Evolutionary conservation across 192 early-diverging fungal species (phyloP).

Genomic region (Coemansia sp.): DNA sequence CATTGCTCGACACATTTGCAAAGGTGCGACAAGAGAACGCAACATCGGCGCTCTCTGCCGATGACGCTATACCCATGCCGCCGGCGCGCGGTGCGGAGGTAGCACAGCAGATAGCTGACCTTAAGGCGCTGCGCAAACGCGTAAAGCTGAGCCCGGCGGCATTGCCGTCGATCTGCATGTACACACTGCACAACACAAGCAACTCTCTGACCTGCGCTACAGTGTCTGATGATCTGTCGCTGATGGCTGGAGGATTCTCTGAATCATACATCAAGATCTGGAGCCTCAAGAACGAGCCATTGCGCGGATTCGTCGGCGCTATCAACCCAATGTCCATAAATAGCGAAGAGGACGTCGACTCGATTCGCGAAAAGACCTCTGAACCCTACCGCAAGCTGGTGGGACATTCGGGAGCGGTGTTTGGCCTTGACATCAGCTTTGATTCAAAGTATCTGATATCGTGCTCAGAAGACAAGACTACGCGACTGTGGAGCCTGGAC

Average conservation of each 20-base stretch:
- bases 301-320: slow-evolving; percentile 62
- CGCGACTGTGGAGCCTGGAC: slow-evolving; percentile 93
- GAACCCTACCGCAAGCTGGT: slow-evolving; percentile 65
- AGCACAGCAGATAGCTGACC: slow-evolving; percentile 68
- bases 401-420: slow-evolving; percentile 91
- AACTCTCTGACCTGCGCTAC: slow-evolving; percentile 81
- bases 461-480: slow-evolving; percentile 88
- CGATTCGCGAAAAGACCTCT: slow-evolving; percentile 59
- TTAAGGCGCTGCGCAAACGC: slow-evolving; percentile 76
- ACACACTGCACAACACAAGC: slow-evolving; percentile 94
- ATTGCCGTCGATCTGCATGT: slow-evolving; percentile 88
- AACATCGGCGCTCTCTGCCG: slow-evolving; percentile 57
- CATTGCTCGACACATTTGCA: slow-evolving; percentile 58
- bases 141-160: slow-evolving; percentile 63
- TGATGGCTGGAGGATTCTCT: slow-evolving; percentile 87
- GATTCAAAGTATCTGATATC: slow-evolving; percentile 86
- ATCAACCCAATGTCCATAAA: slow-evolving; percentile 60
- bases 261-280: slow-evolving; percentile 94
- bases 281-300: slow-evolving; percentile 78
- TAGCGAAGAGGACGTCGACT: slow-evolving; percentile 59
- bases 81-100: slow-evolving; percentile 71
- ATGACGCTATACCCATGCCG: slow-evolving; percentile 41
- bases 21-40: slow-evolving; percentile 63
- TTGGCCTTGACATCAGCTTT: slow-evolving; percentile 79
- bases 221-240: slow-evolving; percentile 74